Evolutionary conservation across 2,329 filamentous ascomycete genomes (phyloP), one percentile per base, ranked within the genome.

Genomic region (Ophiostoma ips): DNA sequence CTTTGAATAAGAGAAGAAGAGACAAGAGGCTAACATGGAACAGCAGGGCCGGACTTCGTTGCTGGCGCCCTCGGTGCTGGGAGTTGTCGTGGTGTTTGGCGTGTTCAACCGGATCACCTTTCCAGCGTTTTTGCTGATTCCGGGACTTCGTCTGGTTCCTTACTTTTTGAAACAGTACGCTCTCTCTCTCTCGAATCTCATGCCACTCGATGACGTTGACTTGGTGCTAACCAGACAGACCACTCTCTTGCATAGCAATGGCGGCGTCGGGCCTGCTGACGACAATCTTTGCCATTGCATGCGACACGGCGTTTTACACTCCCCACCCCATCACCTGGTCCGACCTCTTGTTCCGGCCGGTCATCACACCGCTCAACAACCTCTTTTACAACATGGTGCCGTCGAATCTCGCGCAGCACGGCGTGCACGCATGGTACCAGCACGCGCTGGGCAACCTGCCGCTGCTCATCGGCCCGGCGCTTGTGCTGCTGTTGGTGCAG

Each of bases 101-200:
- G 70, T 90, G 52, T 98, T 98, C 68, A 98, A 96, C 67, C 81
- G 92, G 57, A 95, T 96, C 60, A 98, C 92, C 10, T 96, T 96
- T 64, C 90, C 90, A 43, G 90, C 89, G 13, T 98, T 94, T 64
- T 68, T 98, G 54, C 64, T 94, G 52, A 79, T 95, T 62, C 90
- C 92, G 49, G 83, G 83, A 34, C 69, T 94, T 62, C 82, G 81
- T 61, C 72, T 98, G 61, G 71, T 96, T 63, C 87, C 87, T 56
- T 84, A 94, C 69, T 92, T 95, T 62, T 68, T 77, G 63, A 80
- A 81, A 64, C 90, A 83, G 85, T 92, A 67, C 62, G 77, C n/a
- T 21, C 30, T 16, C 3, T 12, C 1, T 7, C 12, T 16, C 15
- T 11, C 13, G 21, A 15, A 16, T 3, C 4, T 8, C 8, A 8